Conservation (phyloP, 495 filamentous ascomycete species). For the Podospora pseudoanserina region DNA sequence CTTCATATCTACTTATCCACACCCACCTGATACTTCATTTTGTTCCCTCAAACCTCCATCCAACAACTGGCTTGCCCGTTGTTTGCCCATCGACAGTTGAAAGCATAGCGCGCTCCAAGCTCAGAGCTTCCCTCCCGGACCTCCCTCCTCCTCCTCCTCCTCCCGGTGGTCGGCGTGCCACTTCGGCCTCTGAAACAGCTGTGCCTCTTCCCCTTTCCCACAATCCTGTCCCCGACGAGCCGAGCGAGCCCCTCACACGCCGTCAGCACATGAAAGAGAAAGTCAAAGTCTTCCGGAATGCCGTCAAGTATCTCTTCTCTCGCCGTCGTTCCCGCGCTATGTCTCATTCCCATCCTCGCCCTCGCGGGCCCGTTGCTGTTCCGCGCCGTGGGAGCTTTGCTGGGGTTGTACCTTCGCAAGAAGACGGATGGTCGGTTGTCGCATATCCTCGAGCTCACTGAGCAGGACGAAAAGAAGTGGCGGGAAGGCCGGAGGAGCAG, state of each 20-base stretch:
- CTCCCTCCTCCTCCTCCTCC: neutral
- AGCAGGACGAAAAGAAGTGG: constrained; percentile 57
- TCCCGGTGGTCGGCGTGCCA: neutral
- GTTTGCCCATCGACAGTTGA: neutral
- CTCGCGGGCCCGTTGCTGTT: constrained; percentile 35
- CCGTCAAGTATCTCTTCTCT: constrained; percentile 20
- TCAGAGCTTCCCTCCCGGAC: neutral
- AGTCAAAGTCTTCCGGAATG: constrained; percentile 17
- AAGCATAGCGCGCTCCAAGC: constrained; percentile 6
- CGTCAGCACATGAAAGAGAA: constrained; percentile 11
- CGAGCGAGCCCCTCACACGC: neutral
- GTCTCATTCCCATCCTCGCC: constrained; percentile 29
- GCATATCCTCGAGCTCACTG: constrained; percentile 57
- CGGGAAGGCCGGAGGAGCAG: constrained; percentile 29
- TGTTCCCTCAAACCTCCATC: neutral
- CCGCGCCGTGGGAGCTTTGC: constrained; percentile 38
- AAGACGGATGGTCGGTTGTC: constrained; percentile 61
- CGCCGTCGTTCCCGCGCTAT: constrained; percentile 20
- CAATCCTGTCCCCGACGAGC: neutral
- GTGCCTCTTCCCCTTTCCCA: neutral
- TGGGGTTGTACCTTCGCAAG: constrained; percentile 64
- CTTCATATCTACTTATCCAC: neutral
- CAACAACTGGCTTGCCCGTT: neutral
- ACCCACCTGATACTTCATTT: neutral
- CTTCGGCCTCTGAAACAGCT: neutral